Conservation (phyloP, 164 flowering plant species). For the Chimonanthus praecox region DNA sequence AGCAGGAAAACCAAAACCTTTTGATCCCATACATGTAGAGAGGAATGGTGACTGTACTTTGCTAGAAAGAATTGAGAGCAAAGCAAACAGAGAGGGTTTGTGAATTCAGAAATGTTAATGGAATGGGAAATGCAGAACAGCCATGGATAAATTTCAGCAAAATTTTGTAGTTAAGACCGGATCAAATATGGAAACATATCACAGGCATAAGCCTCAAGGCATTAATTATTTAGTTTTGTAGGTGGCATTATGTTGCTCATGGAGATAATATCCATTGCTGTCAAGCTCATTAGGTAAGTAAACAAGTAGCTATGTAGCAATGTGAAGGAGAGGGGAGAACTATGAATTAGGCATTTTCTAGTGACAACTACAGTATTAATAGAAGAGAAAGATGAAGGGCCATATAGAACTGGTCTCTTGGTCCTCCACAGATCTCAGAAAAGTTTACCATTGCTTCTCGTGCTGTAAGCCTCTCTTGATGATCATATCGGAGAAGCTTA, state of each 20-base stretch:
- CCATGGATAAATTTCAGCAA: no score
- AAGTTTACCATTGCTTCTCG: conserved; percentile 76
- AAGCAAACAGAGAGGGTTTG: no score
- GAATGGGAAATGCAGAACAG: no score
- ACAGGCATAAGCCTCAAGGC: no score
- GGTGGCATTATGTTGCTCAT: background rate
- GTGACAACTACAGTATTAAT: background rate
- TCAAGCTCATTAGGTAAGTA: background rate
- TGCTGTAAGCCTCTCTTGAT: conserved; percentile 82
- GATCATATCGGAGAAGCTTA: conserved; percentile 88
- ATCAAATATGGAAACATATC: no score
- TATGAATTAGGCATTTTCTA: background rate
- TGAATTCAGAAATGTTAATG: no score
- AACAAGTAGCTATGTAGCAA: background rate
- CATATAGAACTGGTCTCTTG: background rate
- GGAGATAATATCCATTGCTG: background rate
- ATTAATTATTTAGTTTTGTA: no score
- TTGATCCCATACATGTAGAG: no score
- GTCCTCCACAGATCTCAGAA: background rate
- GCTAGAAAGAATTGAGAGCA: no score
- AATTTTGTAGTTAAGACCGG: no score
- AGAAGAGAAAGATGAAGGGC: background rate
- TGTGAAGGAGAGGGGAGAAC: background rate
- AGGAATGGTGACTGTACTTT: no score
- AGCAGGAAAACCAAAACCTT: no score